Evolutionary conservation across 768 basidiomycete species (phyloP), one percentile per base, ranked within the genome.

Genomic region (Phaeolepiota aurea): DNA sequence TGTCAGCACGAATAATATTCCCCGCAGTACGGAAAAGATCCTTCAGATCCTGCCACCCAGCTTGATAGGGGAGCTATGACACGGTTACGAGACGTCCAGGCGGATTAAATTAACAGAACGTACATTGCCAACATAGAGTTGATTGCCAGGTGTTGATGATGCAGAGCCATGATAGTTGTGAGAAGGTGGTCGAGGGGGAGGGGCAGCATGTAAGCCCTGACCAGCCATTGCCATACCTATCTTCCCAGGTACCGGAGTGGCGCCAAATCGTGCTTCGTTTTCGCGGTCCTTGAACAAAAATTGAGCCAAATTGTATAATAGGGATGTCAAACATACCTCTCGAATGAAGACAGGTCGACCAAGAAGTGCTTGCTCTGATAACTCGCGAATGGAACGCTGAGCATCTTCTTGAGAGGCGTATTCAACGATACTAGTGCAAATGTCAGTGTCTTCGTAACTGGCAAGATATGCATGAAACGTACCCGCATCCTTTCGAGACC

Each of bases 401-500:
- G 89, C 73, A 44, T 97, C 93, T 57, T 97, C 93, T 40, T 72
- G 71, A n/a, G 79, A 85, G 25, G 77, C 81, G 56, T 87, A 97
- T 61, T 99, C 94, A 53, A 99, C 94, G 51, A 99, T 96, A 42
- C 94, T 98, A 45, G 0, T n/a, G n/a, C n/a, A n/a, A n/a, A n/a
- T n/a, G n/a, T n/a, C n/a, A n/a, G n/a, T n/a, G n/a, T n/a, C n/a
- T n/a, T n/a, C n/a, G n/a, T n/a, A n/a, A n/a, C n/a, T n/a, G n/a
- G n/a, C n/a, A n/a, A n/a, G n/a, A n/a, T n/a, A n/a, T n/a, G n/a
- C n/a, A n/a, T n/a, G 31, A 15, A 4, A 76, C 93, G 65, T 55
- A 97, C 96, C 94, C 94, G 82, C 94, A 99, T 60, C 94, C 94
- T 63, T 99, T 99, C 18, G 93, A 97, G 41, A 94, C 79, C 20